Percentiles rank a stretch among this genome's conserved stretches.
These are phyloP conservation scores for Penicillium antarcticum DNA, from an alignment of 495 filamentous ascomycete species.

Conservation along the genomic window DNA sequence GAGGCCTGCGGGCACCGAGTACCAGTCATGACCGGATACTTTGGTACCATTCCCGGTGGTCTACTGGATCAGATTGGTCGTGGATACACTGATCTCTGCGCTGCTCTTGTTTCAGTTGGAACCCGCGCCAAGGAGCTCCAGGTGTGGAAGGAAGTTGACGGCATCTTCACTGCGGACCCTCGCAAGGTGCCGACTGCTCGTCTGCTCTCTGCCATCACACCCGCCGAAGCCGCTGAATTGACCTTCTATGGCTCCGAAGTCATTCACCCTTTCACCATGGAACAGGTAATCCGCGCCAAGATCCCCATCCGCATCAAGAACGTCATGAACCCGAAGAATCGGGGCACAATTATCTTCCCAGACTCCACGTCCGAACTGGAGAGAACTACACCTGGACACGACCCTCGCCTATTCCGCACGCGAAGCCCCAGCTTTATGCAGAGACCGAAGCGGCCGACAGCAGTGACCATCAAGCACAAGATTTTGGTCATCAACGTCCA, in stretches of 20 bases:
- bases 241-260: conserved; percentile 95
- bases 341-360: conserved; percentile 80
- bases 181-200: conserved; percentile 82
- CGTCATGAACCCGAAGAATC: conserved; percentile 86
- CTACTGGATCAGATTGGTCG: conserved; percentile 76
- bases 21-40: conserved; percentile 82
- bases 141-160: conserved; percentile 92
- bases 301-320: conserved; percentile 98
- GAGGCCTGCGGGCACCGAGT: conserved; percentile 64
- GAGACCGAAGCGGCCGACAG: conserved; percentile 72
- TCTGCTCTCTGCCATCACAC: conserved; percentile 74
- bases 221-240: conserved; percentile 83
- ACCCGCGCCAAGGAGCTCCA: conserved; percentile 76
- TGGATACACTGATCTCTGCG: conserved; percentile 88
- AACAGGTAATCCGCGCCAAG: conserved; percentile 88
- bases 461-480: conserved; percentile 91
- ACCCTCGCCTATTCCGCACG: conserved; percentile 45
- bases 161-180: conserved; percentile 86
- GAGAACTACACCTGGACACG: conserved; percentile 42
- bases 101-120: conserved; percentile 77
- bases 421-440: conserved; percentile 45
- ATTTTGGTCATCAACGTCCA: conserved; percentile 94
- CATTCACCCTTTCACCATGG: conserved; percentile 98
- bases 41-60: conserved; percentile 79
- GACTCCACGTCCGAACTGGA: conserved; percentile 46